Conservation (phyloP, 73 alveolate species). For the Paramecium pentaurelia region DNA sequence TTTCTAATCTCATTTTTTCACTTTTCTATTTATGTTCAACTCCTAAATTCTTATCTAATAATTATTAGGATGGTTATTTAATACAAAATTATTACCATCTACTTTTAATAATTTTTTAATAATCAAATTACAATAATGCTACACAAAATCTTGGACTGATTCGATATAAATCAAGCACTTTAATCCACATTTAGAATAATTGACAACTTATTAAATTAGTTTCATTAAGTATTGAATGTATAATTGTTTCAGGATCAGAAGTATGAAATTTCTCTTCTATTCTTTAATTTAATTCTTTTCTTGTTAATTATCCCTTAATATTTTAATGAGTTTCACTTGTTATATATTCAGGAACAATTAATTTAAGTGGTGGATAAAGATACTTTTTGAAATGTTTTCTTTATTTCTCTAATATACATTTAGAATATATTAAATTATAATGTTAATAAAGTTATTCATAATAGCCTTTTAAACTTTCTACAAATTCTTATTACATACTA, state of each 20-base stretch:
- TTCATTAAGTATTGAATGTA: constrained; percentile 57
- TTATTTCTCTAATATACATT: constrained; percentile 55
- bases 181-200: constrained; percentile 53
- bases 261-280: constrained; percentile 56
- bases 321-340: constrained; percentile 44
- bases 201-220: constrained; percentile 55
- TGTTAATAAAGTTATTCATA: constrained; percentile 46
- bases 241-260: constrained; percentile 59
- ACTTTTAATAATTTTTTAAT: constrained; percentile 11
- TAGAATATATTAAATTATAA: constrained; percentile 46
- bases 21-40: neutral
- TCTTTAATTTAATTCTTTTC: constrained; percentile 48
- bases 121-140: constrained; percentile 50
- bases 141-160: constrained; percentile 55
- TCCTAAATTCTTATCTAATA: neutral
- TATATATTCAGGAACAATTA: constrained; percentile 56
- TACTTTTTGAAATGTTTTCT: constrained; percentile 56
- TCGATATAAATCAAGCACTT: constrained; percentile 48
- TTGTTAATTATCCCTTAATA: neutral
- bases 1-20: neutral
- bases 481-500: constrained; percentile 54
- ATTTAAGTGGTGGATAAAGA: constrained; percentile 51
- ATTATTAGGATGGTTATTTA: neutral
- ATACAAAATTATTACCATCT: constrained; percentile 33
- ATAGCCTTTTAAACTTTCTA: constrained; percentile 34